Evolutionary conservation across 805 yeast species (phyloP).

Genomic region (Cyberlindnera euphorbiiphila): DNA sequence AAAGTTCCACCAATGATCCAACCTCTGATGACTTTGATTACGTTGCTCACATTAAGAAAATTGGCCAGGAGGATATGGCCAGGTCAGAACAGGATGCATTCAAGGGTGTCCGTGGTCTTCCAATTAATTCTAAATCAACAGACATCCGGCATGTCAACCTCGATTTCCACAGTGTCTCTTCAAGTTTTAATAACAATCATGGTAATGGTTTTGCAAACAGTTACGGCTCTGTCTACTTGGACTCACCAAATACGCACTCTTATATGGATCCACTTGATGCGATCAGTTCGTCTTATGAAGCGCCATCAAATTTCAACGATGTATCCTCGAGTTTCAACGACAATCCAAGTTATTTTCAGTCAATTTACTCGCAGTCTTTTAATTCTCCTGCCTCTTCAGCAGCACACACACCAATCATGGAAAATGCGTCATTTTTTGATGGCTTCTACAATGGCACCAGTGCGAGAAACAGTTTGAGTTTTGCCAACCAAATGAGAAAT

Average conservation of each 20-base stretch:
- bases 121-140: constrained; percentile 13
- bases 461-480: constrained; percentile 17
- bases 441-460: constrained; percentile 19
- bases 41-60: constrained; percentile 57
- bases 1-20: constrained; percentile 33
- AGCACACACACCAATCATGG: constrained; percentile 24
- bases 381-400: constrained; percentile 26
- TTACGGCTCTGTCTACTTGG: constrained; percentile 21
- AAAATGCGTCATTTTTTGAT: constrained; percentile 26
- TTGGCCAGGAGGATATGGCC: constrained; percentile 45
- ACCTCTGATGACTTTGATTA: constrained; percentile 57
- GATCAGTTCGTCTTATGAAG: constrained; percentile 25
- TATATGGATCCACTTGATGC: constrained; percentile 28
- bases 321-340: constrained; percentile 20
- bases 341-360: constrained; percentile 19
- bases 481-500: constrained; percentile 25
- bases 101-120: constrained; percentile 13
- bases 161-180: constrained; percentile 10
- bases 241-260: constrained; percentile 25
- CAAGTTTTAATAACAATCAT: constrained; percentile 14
- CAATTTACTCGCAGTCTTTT: constrained; percentile 16
- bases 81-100: constrained; percentile 7
- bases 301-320: constrained; percentile 24
- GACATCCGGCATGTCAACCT: constrained; percentile 6
- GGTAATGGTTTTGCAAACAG: constrained; percentile 7